These are phyloP conservation scores for Arctium lappa DNA, from an alignment of 129 eudicot species.

Conservation along the genomic window DNA sequence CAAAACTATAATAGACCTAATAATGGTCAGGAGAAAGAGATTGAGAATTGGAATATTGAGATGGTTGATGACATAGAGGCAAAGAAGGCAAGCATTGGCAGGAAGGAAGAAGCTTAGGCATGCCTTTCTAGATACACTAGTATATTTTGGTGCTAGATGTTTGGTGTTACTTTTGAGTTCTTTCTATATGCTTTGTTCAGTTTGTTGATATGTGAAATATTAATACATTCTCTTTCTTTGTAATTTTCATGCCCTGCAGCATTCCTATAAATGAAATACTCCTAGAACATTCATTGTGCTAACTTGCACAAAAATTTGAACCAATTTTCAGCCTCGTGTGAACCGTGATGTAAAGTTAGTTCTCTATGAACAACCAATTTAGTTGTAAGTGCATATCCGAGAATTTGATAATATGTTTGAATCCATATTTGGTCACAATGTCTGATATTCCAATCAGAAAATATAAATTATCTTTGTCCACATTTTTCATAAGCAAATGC, in stretches of 20 bases:
- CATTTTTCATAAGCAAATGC: too few species aligned
- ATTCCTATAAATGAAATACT: not conserved
- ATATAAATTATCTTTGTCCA: too few species aligned
- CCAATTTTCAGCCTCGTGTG: not conserved
- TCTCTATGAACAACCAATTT: not conserved
- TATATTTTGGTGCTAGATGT: conserved; percentile 21
- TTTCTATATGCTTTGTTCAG: conserved; percentile 7
- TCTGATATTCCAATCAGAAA: not conserved
- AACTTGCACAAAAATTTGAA: not conserved
- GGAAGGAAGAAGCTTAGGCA: conserved; percentile 42
- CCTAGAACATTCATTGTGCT: conserved; percentile 3
- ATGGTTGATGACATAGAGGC: conserved; percentile 15
- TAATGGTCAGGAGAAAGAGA: conserved; percentile 27
- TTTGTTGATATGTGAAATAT: conserved; percentile 11
- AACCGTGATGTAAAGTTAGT: not conserved
- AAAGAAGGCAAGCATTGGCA: conserved; percentile 14
- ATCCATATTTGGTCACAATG: not conserved
- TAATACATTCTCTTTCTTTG: conserved; percentile 21
- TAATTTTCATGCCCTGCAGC: not conserved
- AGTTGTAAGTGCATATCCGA: not conserved
- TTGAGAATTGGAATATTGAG: conserved; percentile 37
- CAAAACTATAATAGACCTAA: conserved; percentile 30
- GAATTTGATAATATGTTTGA: too few species aligned
- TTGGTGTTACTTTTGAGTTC: conserved; percentile 11
- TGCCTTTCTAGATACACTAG: conserved; percentile 2